Base-by-base conservation (phyloP, 2,329 filamentous ascomycete species). In the Seiridium cupressi region DNA sequence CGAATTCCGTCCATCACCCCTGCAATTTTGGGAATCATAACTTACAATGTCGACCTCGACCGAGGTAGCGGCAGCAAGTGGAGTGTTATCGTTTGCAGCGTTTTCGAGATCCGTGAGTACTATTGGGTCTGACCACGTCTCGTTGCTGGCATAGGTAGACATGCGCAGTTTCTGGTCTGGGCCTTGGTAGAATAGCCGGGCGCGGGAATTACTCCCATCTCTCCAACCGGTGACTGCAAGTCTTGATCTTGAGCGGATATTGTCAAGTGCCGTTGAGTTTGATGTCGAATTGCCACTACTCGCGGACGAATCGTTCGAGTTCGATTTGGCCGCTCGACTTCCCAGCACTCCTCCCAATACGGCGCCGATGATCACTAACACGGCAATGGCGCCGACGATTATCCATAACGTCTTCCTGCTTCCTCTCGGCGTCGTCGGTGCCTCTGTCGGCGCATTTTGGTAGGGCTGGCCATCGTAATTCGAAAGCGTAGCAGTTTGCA, bases 271-370 rank as follows among this genome's bases (percentile, higher is more conserved):
- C 38, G 51, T 44, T 31, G 40, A 42, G 13, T 60, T 51, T 3
- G 44, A 38, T 13, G 51, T 55, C 10, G 44, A 49, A n/a, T 44
- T 42, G 6, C 47, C 47, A 7, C 34, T 36, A 31, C 35, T 32
- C 6, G 4, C 35, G 3, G 54, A 46, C 6, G 26, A 32, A 35
- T 35, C 54, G 13, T 13, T 44, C 40, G 54, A 32, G 31, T 32
- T 46, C 42, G 51, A 44, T 2, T 53, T 47, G 18, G 59, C 18
- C 4, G 54, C 47, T 3, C 59, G 54, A 10, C 49, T 58, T 3
- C 59, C 59, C n/a, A 61, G 4, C 11, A 61, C 55, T 1, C 59
- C 59, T 9, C 59, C 59, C 3, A 61, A n/a, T 13, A 61, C 59
- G 34, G 55, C 55, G 26, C 26, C 59, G 8, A 54, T 10, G n/a